Base-by-base conservation (phyloP, 441 rosid species). In the Macaranga tanarius region DNA sequence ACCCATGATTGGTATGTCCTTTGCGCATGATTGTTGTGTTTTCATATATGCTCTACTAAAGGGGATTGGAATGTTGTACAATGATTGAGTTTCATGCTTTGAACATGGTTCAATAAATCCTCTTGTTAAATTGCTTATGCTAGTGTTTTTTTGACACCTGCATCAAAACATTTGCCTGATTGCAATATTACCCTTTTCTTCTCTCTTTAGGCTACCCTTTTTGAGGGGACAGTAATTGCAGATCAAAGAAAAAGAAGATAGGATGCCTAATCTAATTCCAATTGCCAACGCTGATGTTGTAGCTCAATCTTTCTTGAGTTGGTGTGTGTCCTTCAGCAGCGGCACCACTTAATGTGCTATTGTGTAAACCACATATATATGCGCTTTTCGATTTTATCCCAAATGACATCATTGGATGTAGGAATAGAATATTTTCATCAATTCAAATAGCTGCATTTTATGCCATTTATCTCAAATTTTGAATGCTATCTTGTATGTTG, bases 391-490 rank as follows among this genome's bases (percentile, higher is more conserved):
- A 45, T 42, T 38, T 66, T 48, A 19, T 51, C 1, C 55, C 1
- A 4, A 57, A 44, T 47, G 55, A 42, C 34, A 47, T 44, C 2
- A 13, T 57, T 2, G 25, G 40, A 19, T 20, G 71, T 48, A 34
- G 68, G 54, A 64, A 64, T 72, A 38, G 44, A 42, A 58, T 50
- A 31, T 60, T 44, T 47, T 25, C 34, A 28, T 34, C 16, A 28
- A 15, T 63, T 71, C 51, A 25, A 34, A 42, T n/a, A 16, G 34
- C 42, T 19, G 28, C 42, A 19, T 23, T 66, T 42, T 51, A 48
- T 42, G 48, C 23, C 45, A 54, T 56, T 2, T 67, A 54, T 56
- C 13, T 72, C 34, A 34, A 34, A 54, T 64, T 73, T 28, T 45
- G n/a, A 19, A 16, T 22, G 10, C 45, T 16, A 45, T 20, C 17